phyloP scores from a whole-genome alignment of 257 asterid genomes.

The Cinchona pubescens region DNA sequence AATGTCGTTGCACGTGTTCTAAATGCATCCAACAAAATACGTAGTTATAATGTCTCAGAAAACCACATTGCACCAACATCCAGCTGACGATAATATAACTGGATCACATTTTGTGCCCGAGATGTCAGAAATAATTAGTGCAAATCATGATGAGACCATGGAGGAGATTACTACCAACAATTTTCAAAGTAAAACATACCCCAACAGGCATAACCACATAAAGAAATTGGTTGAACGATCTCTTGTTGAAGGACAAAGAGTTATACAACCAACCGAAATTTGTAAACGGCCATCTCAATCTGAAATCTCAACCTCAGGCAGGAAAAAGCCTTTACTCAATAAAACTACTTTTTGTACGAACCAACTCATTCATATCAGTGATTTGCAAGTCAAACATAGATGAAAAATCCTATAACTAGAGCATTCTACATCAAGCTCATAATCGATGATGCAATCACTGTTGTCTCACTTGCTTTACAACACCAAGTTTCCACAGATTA shows the following conservation, averaged over 20 bases:
- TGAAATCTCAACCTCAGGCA: slow-evolving; percentile 7
- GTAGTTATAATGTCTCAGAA: not conserved
- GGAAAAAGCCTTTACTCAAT: not conserved
- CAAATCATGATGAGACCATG: not conserved
- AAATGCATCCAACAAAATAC: not conserved
- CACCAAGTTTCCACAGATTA: slow-evolving; percentile 5
- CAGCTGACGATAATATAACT: not conserved
- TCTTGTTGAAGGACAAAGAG: not conserved
- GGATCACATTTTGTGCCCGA: not conserved
- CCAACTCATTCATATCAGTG: not conserved
- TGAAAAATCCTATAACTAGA: slow-evolving; percentile 7
- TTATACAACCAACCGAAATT: not conserved
- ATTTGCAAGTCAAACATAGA: slow-evolving; percentile 11
- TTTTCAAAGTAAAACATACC: not conserved
- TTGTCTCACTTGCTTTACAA: slow-evolving; percentile 19
- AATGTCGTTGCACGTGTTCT: not conserved
- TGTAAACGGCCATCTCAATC: slow-evolving; percentile 11
- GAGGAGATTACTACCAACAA: not conserved
- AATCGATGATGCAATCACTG: slow-evolving; percentile 15
- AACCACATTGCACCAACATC: slow-evolving; percentile 4
- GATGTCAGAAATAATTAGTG: not conserved
- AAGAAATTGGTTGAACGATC: not conserved
- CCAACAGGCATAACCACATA: not conserved
- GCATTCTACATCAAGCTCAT: not conserved
- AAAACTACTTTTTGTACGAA: slow-evolving; percentile 2